Evolutionary conservation across 2,329 filamentous ascomycete genomes (phyloP).

Genomic region (Xylariales sp.): DNA sequence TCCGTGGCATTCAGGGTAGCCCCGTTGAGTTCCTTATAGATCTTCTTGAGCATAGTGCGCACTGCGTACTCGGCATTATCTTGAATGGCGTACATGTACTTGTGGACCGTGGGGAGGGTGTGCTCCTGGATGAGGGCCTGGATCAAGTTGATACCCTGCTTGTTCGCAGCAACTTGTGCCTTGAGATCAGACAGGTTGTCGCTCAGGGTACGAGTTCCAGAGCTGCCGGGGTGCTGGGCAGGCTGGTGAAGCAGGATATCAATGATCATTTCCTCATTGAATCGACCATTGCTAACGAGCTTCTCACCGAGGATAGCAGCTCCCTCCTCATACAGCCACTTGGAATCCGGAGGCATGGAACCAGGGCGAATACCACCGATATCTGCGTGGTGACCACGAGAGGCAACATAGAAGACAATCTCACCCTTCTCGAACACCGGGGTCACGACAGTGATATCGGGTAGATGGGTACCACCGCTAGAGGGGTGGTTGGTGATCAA

Average conservation of each 20-base stretch:
- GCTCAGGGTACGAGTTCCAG: constrained; percentile 26
- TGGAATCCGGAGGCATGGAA: constrained; percentile 34
- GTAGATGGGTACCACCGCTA: constrained; percentile 17
- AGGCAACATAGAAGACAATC: constrained; percentile 9
- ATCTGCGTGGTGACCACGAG: constrained; percentile 9
- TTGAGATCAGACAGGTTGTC: constrained; percentile 40
- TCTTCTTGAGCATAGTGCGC: constrained; percentile 19
- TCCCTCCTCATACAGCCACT: constrained; percentile 37
- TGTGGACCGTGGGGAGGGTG: constrained; percentile 24
- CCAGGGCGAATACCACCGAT: constrained; percentile 41
- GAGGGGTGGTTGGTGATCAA: constrained; percentile 17
- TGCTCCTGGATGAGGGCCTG: constrained; percentile 27
- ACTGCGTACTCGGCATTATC: constrained; percentile 33
- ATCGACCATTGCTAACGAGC: constrained; percentile 28
- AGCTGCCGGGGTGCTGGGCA: constrained; percentile 27
- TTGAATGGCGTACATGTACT: constrained; percentile 36
- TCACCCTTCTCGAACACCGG: constrained; percentile 5
- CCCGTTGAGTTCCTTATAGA: constrained; percentile 30
- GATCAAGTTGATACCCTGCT: constrained; percentile 28
- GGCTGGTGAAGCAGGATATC: constrained; percentile 24
- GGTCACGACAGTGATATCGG: constrained; percentile 14
- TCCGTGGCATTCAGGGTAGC: constrained; percentile 61
- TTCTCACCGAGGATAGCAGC: constrained; percentile 30
- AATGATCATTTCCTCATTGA: constrained; percentile 24
- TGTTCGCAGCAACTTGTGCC: constrained; percentile 36